These are phyloP conservation scores for Nakazawaea sp. DNA, from an alignment of 805 yeast genomes.

Conservation along the genomic window DNA sequence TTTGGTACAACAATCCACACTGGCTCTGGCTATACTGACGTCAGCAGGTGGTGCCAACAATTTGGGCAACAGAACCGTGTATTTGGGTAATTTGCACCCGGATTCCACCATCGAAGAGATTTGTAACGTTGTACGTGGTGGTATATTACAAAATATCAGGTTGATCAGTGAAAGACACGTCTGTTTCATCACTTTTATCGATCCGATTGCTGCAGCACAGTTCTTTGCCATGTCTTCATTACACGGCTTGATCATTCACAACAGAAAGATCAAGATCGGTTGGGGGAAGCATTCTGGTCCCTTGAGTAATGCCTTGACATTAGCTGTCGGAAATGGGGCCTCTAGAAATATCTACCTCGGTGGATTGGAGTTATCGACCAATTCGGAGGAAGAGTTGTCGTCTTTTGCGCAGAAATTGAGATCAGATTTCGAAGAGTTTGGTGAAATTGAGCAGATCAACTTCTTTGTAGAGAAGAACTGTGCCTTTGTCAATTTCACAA, in stretches of 20 bases:
- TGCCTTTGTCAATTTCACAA: conserved; percentile 87
- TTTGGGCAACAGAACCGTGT: conserved; percentile 89
- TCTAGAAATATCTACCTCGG: conserved; percentile 91
- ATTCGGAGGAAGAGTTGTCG: conserved; percentile 17
- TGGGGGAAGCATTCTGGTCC: conserved; percentile 99
- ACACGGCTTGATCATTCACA: conserved; percentile 82
- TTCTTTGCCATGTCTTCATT: conserved; percentile 90
- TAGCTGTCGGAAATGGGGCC: conserved; percentile 92
- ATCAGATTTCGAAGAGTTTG: conserved; percentile 71
- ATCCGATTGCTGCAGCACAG: conserved; percentile 96
- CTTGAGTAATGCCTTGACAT: conserved; percentile 73
- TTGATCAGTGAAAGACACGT: conserved; percentile 80
- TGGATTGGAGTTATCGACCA: conserved; percentile 22
- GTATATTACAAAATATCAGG: conserved; percentile 78
- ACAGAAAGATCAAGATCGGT: conserved; percentile 83
- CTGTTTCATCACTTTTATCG: conserved; percentile 91
- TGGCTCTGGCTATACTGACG: conserved; percentile 96
- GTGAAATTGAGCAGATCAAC: conserved; percentile 93
- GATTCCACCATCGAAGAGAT: conserved; percentile 87
- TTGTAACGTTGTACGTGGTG: conserved; percentile 95
- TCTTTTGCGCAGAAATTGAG: conserved; percentile 40
- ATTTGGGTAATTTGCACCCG: conserved; percentile 83
- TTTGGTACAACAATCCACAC: conserved; percentile 87
- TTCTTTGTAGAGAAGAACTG: conserved; percentile 78
- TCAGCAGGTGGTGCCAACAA: conserved; percentile 91